Evolutionary conservation across 306 rosid genomes (phyloP).

Genomic region (Prunus salicina): DNA sequence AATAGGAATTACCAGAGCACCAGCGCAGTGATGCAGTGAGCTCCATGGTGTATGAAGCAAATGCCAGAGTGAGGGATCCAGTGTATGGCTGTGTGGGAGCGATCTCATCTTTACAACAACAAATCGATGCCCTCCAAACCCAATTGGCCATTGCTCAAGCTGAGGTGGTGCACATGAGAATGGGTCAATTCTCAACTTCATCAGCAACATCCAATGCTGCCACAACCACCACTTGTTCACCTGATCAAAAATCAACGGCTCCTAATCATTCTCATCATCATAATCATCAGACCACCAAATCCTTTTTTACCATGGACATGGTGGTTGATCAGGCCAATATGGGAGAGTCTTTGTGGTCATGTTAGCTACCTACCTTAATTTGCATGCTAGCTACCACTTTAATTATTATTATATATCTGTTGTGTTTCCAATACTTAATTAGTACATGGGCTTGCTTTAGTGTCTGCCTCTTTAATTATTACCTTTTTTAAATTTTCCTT

Average conservation of each 20-base stretch:
- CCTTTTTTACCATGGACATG: slow-evolving; percentile 63
- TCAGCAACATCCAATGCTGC: not conserved
- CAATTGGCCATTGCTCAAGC: slow-evolving; percentile 81
- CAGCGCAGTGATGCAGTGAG: slow-evolving; percentile 94
- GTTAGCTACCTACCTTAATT: slow-evolving; percentile 33
- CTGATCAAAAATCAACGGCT: not conserved
- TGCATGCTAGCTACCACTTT: slow-evolving; percentile 16
- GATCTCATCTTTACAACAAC: slow-evolving; percentile 84
- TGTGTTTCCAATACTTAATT: not conserved
- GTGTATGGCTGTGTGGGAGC: slow-evolving; percentile 97
- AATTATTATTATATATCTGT: slow-evolving; percentile 13
- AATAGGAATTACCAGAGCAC: slow-evolving; percentile 77
- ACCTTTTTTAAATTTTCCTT: not conserved
- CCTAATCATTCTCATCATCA: slow-evolving; percentile 22
- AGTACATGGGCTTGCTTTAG: slow-evolving; percentile 45
- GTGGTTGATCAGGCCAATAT: slow-evolving; percentile 52
- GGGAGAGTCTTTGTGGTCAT: slow-evolving; percentile 78
- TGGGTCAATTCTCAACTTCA: slow-evolving; percentile 37
- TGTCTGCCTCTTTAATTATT: slow-evolving; percentile 31
- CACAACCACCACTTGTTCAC: not conserved
- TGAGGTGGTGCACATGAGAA: slow-evolving; percentile 70
- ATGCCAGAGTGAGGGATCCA: slow-evolving; percentile 92
- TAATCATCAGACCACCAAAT: slow-evolving; percentile 41
- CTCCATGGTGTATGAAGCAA: slow-evolving; percentile 94
- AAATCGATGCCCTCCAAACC: slow-evolving; percentile 70